Conservation (phyloP, 768 basidiomycete species). For the Leucogyrophana mollusca region DNA sequence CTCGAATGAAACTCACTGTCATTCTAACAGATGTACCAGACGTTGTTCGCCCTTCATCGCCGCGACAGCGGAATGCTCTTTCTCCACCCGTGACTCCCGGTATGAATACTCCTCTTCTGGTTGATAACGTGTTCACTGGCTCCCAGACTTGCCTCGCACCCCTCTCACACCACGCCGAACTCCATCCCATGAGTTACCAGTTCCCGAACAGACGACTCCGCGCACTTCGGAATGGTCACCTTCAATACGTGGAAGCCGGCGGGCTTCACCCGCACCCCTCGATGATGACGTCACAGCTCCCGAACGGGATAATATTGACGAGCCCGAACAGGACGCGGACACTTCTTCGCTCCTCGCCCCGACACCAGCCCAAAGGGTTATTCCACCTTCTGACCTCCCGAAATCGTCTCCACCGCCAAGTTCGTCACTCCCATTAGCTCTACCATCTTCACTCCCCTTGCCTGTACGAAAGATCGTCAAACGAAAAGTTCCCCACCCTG, state of each 20-base stretch:
- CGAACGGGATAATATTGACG: not conserved
- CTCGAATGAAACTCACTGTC: not conserved
- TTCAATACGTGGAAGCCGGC: constrained; percentile 20
- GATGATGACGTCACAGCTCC: constrained; percentile 3
- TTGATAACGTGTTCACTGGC: no score
- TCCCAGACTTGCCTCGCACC: not conserved
- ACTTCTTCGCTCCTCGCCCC: no score
- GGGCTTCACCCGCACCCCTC: constrained; percentile 1
- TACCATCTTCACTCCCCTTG: constrained; percentile 2
- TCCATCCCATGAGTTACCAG: constrained; percentile 7
- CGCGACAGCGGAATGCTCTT: not conserved
- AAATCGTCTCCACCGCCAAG: constrained; percentile 14
- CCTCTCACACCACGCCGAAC: constrained; percentile 4
- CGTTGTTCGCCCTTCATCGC: not conserved
- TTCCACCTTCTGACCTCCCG: constrained; percentile 4
- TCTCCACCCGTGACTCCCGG: not conserved
- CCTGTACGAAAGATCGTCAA: constrained; percentile 26
- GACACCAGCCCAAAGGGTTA: constrained; percentile 25
- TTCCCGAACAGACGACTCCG: constrained; percentile 22
- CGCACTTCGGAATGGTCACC: constrained; percentile 24
- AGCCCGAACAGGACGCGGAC: no score
- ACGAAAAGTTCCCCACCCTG: constrained; percentile 49
- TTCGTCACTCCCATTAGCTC: constrained; percentile 10
- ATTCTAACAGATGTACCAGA: constrained; percentile 8
- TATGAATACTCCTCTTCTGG: not conserved